Evolutionary conservation across 225 moss, liverwort and hornwort species (phyloP), one percentile per base, ranked within the genome.

Genomic region (Marchantia polymorpha): DNA sequence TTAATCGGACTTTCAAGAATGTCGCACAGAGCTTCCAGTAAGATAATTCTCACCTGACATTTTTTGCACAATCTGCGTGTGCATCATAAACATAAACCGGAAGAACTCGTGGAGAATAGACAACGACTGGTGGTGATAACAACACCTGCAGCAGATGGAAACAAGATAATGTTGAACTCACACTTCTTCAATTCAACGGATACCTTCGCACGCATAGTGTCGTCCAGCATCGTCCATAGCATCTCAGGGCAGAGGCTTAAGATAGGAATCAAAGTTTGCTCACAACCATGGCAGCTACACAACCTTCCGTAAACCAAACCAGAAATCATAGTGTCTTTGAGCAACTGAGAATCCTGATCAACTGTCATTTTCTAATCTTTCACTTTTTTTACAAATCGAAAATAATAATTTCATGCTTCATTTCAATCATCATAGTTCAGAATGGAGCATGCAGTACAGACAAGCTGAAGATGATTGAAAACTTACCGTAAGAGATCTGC

Each of bases 1-100:
- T 39, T 39, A 5, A 2, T 39, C 39, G 39, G 39, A 39, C 39
- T 2, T 39, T 39, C 39, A 39, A 39, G 39, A 39, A 39, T 39
- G 39, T 64, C 22, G 19, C 23, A 20, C 3, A 64, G 3, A 12
- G 23, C 19, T 19, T 75, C 68, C 15, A 39, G 39, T 39, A 39
- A 39, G 5, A 39, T 39, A 39, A 39, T 12, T 59, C 92, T 91
- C 76, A 82, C 96, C 96, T 99, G 83, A 99, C 97, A 81, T 99
- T 99, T 84, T 93, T 99, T 13, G 97, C 97, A 82, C 87, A 92
- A 73, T 99, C 97, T 83, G 97, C 94, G 85, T 94, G 93, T 39
- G 97, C 97, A 88, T 99, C 97, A 86, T 99, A 99, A 15, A 99
- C 91, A 83, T 99, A 99, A 59, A 99, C 97, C 77, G 97, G 97